These are phyloP conservation scores for Neoarthrinium moseri DNA, from an alignment of 2,329 filamentous ascomycete species.

Conservation along the genomic window DNA sequence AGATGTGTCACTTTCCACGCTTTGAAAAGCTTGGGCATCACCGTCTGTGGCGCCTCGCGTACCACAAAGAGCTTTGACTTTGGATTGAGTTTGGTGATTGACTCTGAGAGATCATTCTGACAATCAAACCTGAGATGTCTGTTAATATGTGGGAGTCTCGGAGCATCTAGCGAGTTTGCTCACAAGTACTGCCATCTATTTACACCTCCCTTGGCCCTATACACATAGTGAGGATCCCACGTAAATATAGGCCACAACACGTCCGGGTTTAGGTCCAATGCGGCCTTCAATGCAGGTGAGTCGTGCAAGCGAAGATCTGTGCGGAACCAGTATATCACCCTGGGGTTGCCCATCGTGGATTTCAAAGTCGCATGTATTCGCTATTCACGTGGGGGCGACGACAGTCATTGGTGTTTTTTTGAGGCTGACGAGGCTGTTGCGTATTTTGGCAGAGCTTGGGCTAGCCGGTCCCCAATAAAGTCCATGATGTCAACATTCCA, in stretches of 20 bases:
- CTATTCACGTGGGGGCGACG: too few species aligned
- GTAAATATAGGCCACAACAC: conserved; percentile 75
- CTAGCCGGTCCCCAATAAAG: too few species aligned
- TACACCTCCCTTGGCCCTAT: conserved; percentile 64
- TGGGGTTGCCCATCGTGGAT: conserved; percentile 35
- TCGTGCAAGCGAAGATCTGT: conserved; percentile 78
- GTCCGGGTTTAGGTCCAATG: conserved; percentile 66
- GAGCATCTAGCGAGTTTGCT: conserved; percentile 13
- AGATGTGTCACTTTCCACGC: conserved; percentile 73
- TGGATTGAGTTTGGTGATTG: conserved; percentile 63
- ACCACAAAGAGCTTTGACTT: conserved; percentile 72
- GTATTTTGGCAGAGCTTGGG: too few species aligned
- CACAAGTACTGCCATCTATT: conserved; percentile 75
- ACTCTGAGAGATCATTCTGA: conserved; percentile 66
- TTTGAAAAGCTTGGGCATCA: conserved; percentile 71
- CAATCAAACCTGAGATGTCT: conserved; percentile 59
- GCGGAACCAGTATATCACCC: conserved; percentile 76
- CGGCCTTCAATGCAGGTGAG: conserved; percentile 70
- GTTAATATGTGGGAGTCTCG: conserved; percentile 7
- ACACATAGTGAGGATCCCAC: conserved; percentile 81
- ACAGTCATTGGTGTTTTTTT: too few species aligned
- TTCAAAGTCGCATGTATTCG: neutral
- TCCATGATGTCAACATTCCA: conserved; percentile 22
- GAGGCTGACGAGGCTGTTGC: too few species aligned
- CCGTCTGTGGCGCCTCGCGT: conserved; percentile 68